Percentiles rank a stretch among this genome's conserved stretches.
phyloP scores from a whole-genome alignment of 2,329 filamentous ascomycete genomes.

The Cladosporium colombiae region DNA sequence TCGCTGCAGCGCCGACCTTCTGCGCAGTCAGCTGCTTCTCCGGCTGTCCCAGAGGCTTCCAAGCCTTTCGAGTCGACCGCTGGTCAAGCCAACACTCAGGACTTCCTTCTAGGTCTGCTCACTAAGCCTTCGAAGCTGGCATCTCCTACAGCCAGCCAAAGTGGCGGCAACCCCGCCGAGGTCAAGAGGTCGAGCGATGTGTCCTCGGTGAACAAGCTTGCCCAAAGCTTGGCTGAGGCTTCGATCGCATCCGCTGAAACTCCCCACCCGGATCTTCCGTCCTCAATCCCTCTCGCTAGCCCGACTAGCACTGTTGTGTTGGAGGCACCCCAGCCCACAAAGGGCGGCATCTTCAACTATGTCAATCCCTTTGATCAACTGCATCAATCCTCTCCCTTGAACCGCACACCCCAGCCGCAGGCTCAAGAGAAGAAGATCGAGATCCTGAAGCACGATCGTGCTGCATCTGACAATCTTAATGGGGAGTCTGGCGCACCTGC shows the following conservation, averaged over 20 bases:
- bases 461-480: conserved; percentile 38
- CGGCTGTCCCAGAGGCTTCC: conserved; percentile 32
- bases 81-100: conserved; percentile 67
- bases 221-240: conserved; percentile 48
- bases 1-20: conserved; percentile 54
- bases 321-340: conserved; percentile 42
- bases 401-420: conserved; percentile 53
- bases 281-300: conserved; percentile 35
- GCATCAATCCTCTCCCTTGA: conserved; percentile 65
- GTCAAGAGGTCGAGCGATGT: conserved; percentile 19
- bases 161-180: conserved; percentile 17
- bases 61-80: conserved; percentile 34
- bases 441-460: conserved; percentile 48
- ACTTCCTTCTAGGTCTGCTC: conserved; percentile 81
- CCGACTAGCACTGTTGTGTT: conserved; percentile 37
- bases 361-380: conserved; percentile 72
- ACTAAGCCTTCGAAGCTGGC: conserved; percentile 58
- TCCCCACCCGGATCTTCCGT: conserved; percentile 29
- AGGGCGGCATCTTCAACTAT: conserved; percentile 63
- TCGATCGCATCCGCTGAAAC: conserved; percentile 42
- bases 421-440: conserved; percentile 42
- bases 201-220: conserved; percentile 43
- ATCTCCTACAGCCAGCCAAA: conserved; percentile 39
- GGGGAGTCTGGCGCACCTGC: conserved; percentile 33
- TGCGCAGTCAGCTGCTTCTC: conserved; percentile 34